Evolutionary conservation across 2,329 filamentous ascomycete species (phyloP).

Genomic region (Alternaria sp.): DNA sequence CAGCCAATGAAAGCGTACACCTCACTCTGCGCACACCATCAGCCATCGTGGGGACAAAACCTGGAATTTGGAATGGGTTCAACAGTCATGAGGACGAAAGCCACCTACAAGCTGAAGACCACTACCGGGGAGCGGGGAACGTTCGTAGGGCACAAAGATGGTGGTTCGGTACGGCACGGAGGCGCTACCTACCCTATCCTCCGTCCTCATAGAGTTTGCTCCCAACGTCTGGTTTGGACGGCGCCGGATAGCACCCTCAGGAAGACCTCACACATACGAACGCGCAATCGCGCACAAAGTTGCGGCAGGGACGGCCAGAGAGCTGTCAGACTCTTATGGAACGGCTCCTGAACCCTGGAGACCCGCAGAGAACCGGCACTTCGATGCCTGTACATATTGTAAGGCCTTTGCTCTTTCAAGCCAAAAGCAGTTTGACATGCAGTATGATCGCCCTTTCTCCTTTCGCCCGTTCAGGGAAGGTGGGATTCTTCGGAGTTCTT

Average conservation of each 20-base stretch:
- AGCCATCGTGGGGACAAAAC: background rate
- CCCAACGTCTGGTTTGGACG: background rate
- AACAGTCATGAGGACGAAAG: background rate
- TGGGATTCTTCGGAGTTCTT: background rate
- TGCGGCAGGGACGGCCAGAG: background rate
- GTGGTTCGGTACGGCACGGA: slow-evolving; percentile 7
- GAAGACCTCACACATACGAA: background rate
- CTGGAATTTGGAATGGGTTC: background rate
- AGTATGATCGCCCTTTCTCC: slow-evolving; percentile 2
- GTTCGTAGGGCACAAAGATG: background rate
- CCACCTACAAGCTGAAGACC: background rate
- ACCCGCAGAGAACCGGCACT: slow-evolving; percentile 6
- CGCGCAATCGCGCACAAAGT: background rate
- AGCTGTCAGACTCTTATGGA: slow-evolving; percentile 3
- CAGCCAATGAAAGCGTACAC: background rate
- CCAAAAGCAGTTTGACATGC: background rate
- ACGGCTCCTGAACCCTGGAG: slow-evolving; percentile 1
- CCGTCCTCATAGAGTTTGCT: background rate
- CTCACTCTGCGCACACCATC: background rate
- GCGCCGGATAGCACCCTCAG: background rate
- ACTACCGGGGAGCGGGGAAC: background rate
- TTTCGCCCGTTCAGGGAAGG: slow-evolving; percentile 2
- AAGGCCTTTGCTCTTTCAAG: background rate
- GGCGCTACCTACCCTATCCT: background rate
- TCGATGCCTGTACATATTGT: background rate